These are phyloP conservation scores for Cocos nucifera DNA, from an alignment of 176 grass and related monocot species.

Conservation along the genomic window DNA sequence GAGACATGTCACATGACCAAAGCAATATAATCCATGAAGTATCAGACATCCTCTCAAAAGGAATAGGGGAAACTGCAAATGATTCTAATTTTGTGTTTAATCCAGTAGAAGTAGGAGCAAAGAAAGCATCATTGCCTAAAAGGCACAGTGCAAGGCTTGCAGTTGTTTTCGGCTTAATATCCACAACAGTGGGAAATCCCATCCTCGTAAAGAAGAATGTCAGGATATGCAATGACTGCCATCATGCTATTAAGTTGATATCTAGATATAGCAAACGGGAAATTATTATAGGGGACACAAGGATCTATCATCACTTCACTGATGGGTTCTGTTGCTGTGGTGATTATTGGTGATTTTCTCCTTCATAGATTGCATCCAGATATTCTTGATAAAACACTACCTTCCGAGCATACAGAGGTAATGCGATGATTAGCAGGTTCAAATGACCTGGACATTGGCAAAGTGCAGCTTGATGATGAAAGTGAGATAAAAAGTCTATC, in stretches of 20 bases:
- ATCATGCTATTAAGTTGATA: conserved; percentile 76
- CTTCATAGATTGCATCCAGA: neutral
- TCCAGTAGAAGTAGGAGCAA: conserved; percentile 3
- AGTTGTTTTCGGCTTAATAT: conserved; percentile 64
- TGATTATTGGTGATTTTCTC: conserved; percentile 67
- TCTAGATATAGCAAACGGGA: conserved; percentile 40
- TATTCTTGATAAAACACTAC: neutral
- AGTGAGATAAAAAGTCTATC: too few relatives aligned
- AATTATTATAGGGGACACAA: conserved; percentile 70
- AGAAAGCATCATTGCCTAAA: conserved; percentile 29
- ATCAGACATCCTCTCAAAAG: conserved; percentile 45
- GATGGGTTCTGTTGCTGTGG: conserved; percentile 77
- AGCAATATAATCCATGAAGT: conserved; percentile 47
- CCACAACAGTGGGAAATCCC: conserved; percentile 39
- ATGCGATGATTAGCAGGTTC: too few relatives aligned
- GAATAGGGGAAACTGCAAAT: conserved; percentile 35
- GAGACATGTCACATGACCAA: conserved; percentile 35
- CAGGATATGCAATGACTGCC: conserved; percentile 62
- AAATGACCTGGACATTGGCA: too few relatives aligned
- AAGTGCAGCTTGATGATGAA: too few relatives aligned
- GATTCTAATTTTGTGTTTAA: conserved; percentile 12
- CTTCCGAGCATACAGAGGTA: too few relatives aligned
- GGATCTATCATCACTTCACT: conserved; percentile 65
- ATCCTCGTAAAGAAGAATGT: conserved; percentile 89
- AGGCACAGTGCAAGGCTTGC: conserved; percentile 78